Evolutionary conservation across 2,329 filamentous ascomycete genomes (phyloP).

Genomic region (Clarireedia hainanense): DNA sequence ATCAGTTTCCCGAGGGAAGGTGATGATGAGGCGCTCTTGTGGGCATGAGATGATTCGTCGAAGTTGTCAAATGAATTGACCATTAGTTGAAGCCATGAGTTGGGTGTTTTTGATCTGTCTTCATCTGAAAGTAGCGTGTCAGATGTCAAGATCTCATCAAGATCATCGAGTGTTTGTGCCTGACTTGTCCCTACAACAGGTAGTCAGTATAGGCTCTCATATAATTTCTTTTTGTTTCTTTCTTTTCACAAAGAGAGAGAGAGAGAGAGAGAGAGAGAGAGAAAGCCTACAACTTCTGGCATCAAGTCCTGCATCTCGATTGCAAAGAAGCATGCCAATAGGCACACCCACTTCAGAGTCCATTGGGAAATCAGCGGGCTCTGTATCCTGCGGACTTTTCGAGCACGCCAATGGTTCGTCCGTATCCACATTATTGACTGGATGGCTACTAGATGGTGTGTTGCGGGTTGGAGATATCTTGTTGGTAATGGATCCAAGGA

Average conservation of each 20-base stretch:
- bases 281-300: not conserved
- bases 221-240: no score
- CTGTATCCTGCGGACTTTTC: no score
- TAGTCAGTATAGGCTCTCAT: not conserved
- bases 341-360: no score
- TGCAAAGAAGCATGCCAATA: no score
- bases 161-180: not conserved
- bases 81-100: slow-evolving; percentile 6
- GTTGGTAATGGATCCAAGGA: slow-evolving; percentile 18
- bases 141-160: not conserved
- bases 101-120: not conserved
- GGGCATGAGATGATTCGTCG: not conserved
- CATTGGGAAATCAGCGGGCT: not conserved
- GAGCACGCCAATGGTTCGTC: no score
- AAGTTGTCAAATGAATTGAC: slow-evolving; percentile 3
- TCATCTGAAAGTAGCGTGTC: not conserved
- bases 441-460: not conserved
- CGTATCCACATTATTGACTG: not conserved
- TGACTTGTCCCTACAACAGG: slow-evolving; percentile 1
- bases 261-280: no score
- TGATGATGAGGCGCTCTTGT: not conserved
- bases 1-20: slow-evolving; percentile 9
- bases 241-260: no score
- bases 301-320: not conserved
- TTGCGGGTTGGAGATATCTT: slow-evolving; percentile 11